Base-by-base conservation (phyloP, 2,329 filamentous ascomycete species). In the Botrytis cinerea region DNA sequence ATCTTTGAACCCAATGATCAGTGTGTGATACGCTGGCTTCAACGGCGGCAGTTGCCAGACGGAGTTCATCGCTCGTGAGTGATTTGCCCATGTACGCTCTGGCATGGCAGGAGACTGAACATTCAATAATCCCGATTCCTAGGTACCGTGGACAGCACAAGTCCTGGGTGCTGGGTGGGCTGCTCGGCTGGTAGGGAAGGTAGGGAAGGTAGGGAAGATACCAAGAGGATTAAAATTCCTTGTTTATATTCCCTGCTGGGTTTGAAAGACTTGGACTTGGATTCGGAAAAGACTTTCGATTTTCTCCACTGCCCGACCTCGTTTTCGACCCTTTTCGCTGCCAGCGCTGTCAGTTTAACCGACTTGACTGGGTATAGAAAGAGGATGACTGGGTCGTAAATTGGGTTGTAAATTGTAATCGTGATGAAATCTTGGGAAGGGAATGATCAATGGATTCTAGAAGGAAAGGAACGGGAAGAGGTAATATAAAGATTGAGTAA, bases 291-390 rank as follows among this genome's bases (percentile, higher is more conserved):
- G 32, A 54, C 46, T 54, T 67, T 54, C 46, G 4, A 54, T 54
- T 54, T 67, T 67, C 64, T 67, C 46, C 63, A 51, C 63, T 51
- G 63, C 63, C 63, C 14, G 63, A 66, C 45, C 63, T 45, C 45
- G 38, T 51, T 67, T 67, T 32, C 8, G 63, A 66, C 63, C 63
- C 51, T 46, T 51, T 67, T 67, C 45, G 63, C 63, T 51, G 63
- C 48, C 63, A 51, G 28, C 45, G 63, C 63, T 48, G 63, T 66
- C 63, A 66, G 28, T 66, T 66, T 67, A 67, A 67, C 63, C 64
- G 64, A 54, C 40, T 12, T 54, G 64, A 67, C 64, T 54, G 46
- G 64, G 64, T n/a, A 28, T 28, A 51, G 8, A 32, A 22, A 28
- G 32, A 38, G 14, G 9, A 35, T 40, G 63, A 67, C 63, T 51